Evolutionary conservation across 345 rosid species (phyloP).

Genomic region (Euphorbia peplus): DNA sequence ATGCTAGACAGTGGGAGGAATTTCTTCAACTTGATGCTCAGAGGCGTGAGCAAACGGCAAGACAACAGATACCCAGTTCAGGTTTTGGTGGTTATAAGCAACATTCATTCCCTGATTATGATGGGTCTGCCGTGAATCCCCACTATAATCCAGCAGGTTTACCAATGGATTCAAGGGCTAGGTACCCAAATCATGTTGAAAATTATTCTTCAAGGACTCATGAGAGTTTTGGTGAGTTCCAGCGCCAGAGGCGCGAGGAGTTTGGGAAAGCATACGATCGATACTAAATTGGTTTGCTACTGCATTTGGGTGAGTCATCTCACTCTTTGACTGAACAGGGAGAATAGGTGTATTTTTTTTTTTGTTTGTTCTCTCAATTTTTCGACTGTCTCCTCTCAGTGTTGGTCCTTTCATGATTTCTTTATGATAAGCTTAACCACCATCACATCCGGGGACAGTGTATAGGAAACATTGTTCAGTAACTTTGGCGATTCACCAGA

Average conservation of each 20-base stretch:
- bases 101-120: conserved; percentile 61
- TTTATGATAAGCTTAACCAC: conserved; percentile 10
- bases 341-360: conserved; percentile 9
- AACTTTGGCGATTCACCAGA: neutral
- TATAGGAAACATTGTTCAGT: neutral
- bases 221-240: conserved; percentile 66
- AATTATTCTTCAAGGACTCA: conserved; percentile 69
- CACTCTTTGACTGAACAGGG: conserved; percentile 23
- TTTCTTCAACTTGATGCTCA: conserved; percentile 78
- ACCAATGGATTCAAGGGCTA: conserved; percentile 58
- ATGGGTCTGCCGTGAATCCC: conserved; percentile 51
- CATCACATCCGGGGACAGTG: neutral
- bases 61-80: conserved; percentile 50
- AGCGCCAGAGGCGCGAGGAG: conserved; percentile 74
- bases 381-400: neutral
- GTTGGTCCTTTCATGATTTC: neutral
- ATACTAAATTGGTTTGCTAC: conserved; percentile 42
- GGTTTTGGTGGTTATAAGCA: conserved; percentile 76
- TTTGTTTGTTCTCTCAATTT: conserved; percentile 3
- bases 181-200: conserved; percentile 58
- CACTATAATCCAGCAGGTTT: conserved; percentile 51
- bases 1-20: conserved; percentile 80
- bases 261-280: conserved; percentile 80
- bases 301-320: conserved; percentile 59
- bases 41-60: conserved; percentile 68